A percentile compares a stretch with the other conserved stretches of the same genome.
Evolutionary conservation across 805 yeast species (phyloP).

Genomic region (Candida verbasci): DNA sequence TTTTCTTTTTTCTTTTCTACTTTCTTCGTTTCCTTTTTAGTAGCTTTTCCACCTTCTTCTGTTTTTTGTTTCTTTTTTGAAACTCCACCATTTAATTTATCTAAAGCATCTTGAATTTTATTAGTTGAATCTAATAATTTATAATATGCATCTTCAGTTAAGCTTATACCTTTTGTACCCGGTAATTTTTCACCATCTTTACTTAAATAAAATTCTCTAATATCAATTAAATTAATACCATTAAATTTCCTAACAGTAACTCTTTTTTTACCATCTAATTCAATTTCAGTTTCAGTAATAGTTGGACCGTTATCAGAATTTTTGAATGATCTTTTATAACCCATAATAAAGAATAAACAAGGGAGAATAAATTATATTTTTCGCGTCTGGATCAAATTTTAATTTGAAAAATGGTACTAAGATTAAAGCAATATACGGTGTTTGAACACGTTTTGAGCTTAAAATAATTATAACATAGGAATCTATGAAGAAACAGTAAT

Average conservation of each 20-base stretch:
- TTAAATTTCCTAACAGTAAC: conserved; percentile 73
- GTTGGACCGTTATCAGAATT: neutral
- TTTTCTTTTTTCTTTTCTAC: conserved; percentile 18
- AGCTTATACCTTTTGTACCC: conserved; percentile 71
- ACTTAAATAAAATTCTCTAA: conserved; percentile 70
- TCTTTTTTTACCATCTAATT: conserved; percentile 46
- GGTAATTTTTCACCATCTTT: conserved; percentile 63
- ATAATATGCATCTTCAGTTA: conserved; percentile 55
- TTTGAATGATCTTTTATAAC: conserved; percentile 10
- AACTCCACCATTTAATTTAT: conserved; percentile 20
- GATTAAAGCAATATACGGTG: too few species aligned
- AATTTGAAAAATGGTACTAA: too few species aligned
- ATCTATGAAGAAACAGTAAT: too few species aligned
- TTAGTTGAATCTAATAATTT: conserved; percentile 41
- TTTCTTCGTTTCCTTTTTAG: conserved; percentile 6
- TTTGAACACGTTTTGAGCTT: too few species aligned
- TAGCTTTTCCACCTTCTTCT: neutral
- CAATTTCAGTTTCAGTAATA: conserved; percentile 16
- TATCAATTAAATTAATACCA: conserved; percentile 65
- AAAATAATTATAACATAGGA: too few species aligned
- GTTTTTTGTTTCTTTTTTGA: conserved; percentile 8
- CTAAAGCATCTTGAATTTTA: conserved; percentile 50
- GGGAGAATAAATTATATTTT: too few species aligned
- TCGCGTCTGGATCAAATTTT: too few species aligned
- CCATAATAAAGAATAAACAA: too few species aligned